Evolutionary conservation across 2,329 filamentous ascomycete species (phyloP).

Genomic region (Stagonosporopsis tanaceti): DNA sequence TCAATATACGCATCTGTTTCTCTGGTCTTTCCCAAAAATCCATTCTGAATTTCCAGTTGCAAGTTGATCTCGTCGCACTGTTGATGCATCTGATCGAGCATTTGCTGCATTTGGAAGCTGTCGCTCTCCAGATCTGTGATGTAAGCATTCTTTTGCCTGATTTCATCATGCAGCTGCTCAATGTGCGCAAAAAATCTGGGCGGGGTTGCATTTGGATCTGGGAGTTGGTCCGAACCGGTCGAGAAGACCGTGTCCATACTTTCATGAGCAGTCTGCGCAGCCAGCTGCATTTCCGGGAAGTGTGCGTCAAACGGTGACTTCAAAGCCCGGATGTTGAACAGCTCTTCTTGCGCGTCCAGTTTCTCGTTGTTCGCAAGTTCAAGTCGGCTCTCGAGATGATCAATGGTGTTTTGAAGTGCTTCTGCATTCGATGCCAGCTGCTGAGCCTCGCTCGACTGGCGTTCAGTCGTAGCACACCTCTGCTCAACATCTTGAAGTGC

Average conservation of each 20-base stretch:
- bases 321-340: slow-evolving; percentile 40
- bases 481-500: slow-evolving; percentile 45
- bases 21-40: slow-evolving; percentile 38
- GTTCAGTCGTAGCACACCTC: slow-evolving; percentile 39
- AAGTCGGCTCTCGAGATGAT: slow-evolving; percentile 51
- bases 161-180: slow-evolving; percentile 44
- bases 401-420: slow-evolving; percentile 48
- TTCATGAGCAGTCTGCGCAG: slow-evolving; percentile 24
- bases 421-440: slow-evolving; percentile 35
- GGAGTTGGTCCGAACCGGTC: slow-evolving; percentile 24
- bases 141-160: slow-evolving; percentile 40
- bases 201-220: slow-evolving; percentile 31
- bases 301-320: slow-evolving; percentile 39
- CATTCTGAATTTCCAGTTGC: slow-evolving; percentile 40
- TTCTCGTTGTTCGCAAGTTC: slow-evolving; percentile 52
- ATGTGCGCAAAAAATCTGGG: slow-evolving; percentile 39
- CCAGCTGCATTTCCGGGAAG: slow-evolving; percentile 17
- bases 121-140: slow-evolving; percentile 36
- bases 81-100: slow-evolving; percentile 30
- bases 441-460: slow-evolving; percentile 38
- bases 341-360: slow-evolving; percentile 51
- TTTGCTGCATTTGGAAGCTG: slow-evolving; percentile 27
- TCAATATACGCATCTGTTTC: slow-evolving; percentile 40
- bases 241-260: slow-evolving; percentile 45
- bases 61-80: slow-evolving; percentile 35